Percentiles rank a stretch among this genome's conserved stretches.
Conservation (phyloP, 345 rosid species). For the Aquilaria yunnanensis region DNA sequence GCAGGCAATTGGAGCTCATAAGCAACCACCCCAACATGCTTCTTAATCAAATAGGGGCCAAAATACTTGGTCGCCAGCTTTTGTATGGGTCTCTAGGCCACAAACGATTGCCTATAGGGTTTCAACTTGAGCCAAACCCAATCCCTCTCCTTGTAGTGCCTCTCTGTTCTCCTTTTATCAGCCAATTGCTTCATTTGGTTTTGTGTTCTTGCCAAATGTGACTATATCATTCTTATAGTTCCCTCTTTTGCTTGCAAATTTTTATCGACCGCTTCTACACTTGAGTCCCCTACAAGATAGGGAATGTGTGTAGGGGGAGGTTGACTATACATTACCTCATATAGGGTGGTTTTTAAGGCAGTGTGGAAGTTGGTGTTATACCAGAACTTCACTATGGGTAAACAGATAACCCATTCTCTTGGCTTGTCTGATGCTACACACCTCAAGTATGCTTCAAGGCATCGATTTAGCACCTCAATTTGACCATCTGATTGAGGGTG, state of each 20-base stretch:
- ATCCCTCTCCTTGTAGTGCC: background rate
- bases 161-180: background rate
- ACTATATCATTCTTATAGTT: no score
- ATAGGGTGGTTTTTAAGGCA: background rate
- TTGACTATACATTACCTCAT: background rate
- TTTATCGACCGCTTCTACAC: no score
- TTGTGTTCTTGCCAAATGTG: no score
- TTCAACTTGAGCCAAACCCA: background rate
- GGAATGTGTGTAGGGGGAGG: background rate
- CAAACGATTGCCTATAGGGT: background rate
- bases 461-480: background rate
- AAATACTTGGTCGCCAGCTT: background rate
- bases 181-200: background rate
- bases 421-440: background rate
- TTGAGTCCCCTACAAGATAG: background rate
- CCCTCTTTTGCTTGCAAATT: no score
- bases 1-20: background rate
- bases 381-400: background rate
- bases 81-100: background rate
- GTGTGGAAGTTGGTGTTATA: background rate
- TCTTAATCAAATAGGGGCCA: background rate
- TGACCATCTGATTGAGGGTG: no score
- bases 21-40: background rate
- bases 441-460: background rate
- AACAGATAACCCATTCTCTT: no score